A percentile compares a stretch with the other conserved stretches of the same genome.
phyloP scores from a whole-genome alignment of 2,329 filamentous ascomycete genomes.

The Mycosphaerelloides madeirae region DNA sequence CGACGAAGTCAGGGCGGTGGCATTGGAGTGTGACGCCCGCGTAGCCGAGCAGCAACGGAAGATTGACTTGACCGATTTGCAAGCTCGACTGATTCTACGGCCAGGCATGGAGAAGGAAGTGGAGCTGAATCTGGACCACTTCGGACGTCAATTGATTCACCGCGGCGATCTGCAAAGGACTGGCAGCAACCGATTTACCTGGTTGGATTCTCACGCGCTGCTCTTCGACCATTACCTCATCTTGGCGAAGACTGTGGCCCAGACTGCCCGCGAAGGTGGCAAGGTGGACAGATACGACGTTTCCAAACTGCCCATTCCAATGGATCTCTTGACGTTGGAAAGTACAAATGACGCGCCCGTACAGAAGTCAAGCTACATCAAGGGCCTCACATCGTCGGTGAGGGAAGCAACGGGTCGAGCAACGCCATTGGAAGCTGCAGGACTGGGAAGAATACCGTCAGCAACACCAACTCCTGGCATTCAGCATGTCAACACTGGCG shows the following conservation, averaged over 20 bases:
- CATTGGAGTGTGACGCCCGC: constrained; percentile 83
- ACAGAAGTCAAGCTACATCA: constrained; percentile 62
- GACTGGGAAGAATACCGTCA: constrained; percentile 45
- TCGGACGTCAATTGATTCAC: constrained; percentile 85
- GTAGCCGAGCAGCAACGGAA: constrained; percentile 91
- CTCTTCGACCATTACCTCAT: constrained; percentile 97
- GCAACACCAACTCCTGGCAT: constrained; percentile 49
- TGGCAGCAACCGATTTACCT: constrained; percentile 82
- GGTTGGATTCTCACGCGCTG: constrained; percentile 89
- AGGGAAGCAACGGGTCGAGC: constrained; percentile 49
- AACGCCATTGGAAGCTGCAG: constrained; percentile 34
- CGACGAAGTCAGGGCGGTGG: constrained; percentile 84
- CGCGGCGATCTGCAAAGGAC: constrained; percentile 85
- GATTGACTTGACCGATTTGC: constrained; percentile 80
- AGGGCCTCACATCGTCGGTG: constrained; percentile 62
- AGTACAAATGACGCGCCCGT: constrained; percentile 89
- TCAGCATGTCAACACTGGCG: constrained; percentile 63
- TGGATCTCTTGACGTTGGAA: constrained; percentile 90
- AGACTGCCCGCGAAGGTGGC: constrained; percentile 63
- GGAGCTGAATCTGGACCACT: constrained; percentile 82
- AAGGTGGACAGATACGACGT: constrained; percentile 86
- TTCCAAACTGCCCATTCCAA: constrained; percentile 89
- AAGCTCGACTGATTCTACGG: constrained; percentile 75
- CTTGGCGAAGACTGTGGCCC: constrained; percentile 69
- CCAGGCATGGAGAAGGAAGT: constrained; percentile 80